Conservation (phyloP, 495 filamentous ascomycete genomes). For the Durotheca rogersii region DNA sequence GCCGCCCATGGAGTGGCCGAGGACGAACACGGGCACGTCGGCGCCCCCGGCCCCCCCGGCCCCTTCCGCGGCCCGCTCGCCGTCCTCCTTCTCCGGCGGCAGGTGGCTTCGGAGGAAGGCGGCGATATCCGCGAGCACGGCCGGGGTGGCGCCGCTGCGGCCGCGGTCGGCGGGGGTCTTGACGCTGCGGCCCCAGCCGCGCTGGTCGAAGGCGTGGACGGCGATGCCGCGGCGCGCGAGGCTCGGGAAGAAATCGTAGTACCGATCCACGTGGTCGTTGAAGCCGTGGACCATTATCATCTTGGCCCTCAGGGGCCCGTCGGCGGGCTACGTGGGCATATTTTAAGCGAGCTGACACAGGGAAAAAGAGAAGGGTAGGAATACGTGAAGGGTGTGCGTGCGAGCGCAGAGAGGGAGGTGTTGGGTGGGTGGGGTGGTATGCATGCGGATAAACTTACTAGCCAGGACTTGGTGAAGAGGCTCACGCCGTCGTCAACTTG, state of each 20-base stretch:
- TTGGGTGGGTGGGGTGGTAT: too few species aligned
- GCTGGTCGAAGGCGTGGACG: constrained; percentile 76
- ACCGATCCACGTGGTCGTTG: constrained; percentile 79
- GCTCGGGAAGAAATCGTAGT: constrained; percentile 64
- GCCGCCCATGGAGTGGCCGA: constrained; percentile 85
- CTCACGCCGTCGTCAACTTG: constrained; percentile 58
- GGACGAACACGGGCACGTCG: constrained; percentile 70
- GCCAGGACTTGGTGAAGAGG: constrained; percentile 86
- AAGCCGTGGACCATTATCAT: constrained; percentile 84
- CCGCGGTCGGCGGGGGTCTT: constrained; percentile 56
- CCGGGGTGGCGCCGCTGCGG: constrained; percentile 66
- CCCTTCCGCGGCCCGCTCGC: too few species aligned
- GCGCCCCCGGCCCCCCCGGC: too few species aligned
- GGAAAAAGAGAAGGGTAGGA: neutral
- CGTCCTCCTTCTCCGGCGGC: too few species aligned
- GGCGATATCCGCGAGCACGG: constrained; percentile 74
- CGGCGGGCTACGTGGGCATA: constrained; percentile 31
- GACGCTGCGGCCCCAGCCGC: constrained; percentile 62
- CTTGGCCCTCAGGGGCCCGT: constrained; percentile 58
- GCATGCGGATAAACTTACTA: constrained; percentile 62
- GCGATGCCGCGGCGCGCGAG: constrained; percentile 73
- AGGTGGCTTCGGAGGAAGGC: constrained; percentile 59
- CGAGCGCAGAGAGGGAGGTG: too few species aligned
- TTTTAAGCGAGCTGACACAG: neutral
- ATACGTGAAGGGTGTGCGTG: neutral